These are phyloP conservation scores for Luzula sylvatica DNA, from an alignment of 176 grass and related monocot species.

Conservation along the genomic window DNA sequence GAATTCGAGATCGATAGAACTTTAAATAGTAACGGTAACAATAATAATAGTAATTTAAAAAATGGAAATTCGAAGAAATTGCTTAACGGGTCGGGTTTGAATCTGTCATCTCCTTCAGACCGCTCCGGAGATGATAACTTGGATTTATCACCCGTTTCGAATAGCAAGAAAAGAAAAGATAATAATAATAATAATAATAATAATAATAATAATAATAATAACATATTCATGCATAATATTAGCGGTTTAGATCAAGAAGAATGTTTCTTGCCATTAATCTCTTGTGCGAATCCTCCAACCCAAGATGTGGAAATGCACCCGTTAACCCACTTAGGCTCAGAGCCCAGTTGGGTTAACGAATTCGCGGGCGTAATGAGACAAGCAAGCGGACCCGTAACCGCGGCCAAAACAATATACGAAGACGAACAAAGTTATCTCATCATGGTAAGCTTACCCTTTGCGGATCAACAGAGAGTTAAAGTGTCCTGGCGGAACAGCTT, in stretches of 20 bases:
- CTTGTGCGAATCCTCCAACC: conserved; percentile 23
- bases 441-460: conserved; percentile 78
- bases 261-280: conserved; percentile 50
- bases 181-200: too few relatives aligned
- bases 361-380: conserved; percentile 86
- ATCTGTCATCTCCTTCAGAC: conserved; percentile 71
- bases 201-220: too few relatives aligned
- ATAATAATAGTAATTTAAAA: conserved; percentile 9
- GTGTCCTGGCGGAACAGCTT: conserved; percentile 88
- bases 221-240: conserved; percentile 26
- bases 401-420: conserved; percentile 87
- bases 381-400: conserved; percentile 56
- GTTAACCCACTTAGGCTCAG: not conserved
- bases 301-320: conserved; percentile 68
- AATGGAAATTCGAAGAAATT: conserved; percentile 50
- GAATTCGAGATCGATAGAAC: conserved; percentile 78
- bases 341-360: conserved; percentile 45
- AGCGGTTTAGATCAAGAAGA: conserved; percentile 54
- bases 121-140: conserved; percentile 59
- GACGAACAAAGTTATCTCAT: conserved; percentile 77
- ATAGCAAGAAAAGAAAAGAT: conserved; percentile 73
- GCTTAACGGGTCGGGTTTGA: conserved; percentile 61
- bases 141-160: conserved; percentile 78
- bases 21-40: conserved; percentile 27
- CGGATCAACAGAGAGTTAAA: conserved; percentile 85